Percentiles rank a stretch among this genome's conserved stretches.
Evolutionary conservation across 2,329 filamentous ascomycete species (phyloP).

Genomic region (Pyricularia grisea): DNA sequence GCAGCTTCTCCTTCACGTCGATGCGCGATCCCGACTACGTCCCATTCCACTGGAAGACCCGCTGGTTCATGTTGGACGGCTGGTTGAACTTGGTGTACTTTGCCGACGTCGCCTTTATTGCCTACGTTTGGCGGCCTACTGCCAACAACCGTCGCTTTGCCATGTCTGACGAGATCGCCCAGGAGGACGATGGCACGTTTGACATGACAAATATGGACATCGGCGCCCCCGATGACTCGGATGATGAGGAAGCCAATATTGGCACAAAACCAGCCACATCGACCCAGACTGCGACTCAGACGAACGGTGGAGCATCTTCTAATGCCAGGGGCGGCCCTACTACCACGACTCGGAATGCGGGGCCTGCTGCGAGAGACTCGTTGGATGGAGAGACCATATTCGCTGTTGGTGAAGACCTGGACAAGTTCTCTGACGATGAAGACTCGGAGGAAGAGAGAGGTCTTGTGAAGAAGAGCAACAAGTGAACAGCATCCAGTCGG

Average conservation of each 20-base stretch:
- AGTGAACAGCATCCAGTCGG: not conserved
- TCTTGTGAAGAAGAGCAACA: constrained; percentile 38
- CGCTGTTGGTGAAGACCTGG: constrained; percentile 76
- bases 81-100: constrained; percentile 97
- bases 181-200: constrained; percentile 92
- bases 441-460: constrained; percentile 42
- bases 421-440: constrained; percentile 68
- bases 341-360: constrained; percentile 19
- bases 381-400: constrained; percentile 91
- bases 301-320: constrained; percentile 12
- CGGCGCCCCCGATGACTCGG: constrained; percentile 60
- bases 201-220: constrained; percentile 93
- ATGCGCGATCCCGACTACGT: constrained; percentile 80
- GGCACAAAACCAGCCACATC: constrained; percentile 24
- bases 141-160: constrained; percentile 95
- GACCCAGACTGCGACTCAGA: not conserved
- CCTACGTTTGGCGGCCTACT: constrained; percentile 93
- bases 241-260: constrained; percentile 46
- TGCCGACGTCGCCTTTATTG: constrained; percentile 83
- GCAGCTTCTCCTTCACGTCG: constrained; percentile 89
- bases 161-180: constrained; percentile 98
- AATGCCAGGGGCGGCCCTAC: constrained; percentile 8
- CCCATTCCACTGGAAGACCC: constrained; percentile 91
- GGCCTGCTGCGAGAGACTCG: constrained; percentile 33
- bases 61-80: constrained; percentile 95